These are phyloP conservation scores for Secale cereale DNA, from an alignment of 176 grass and related monocot genomes.

Conservation along the genomic window DNA sequence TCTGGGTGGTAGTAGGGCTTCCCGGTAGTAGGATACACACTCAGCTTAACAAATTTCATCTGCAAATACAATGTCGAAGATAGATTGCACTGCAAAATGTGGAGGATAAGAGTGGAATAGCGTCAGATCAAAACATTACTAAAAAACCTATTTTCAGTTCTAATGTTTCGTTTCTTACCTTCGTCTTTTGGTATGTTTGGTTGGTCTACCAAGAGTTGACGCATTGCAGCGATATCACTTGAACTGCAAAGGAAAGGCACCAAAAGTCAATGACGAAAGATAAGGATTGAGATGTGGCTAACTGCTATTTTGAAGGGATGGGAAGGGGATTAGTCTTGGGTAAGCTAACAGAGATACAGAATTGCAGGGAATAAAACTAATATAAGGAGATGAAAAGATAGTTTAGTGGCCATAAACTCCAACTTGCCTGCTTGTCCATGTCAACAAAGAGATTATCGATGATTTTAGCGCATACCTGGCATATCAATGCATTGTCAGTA, in stretches of 20 bases:
- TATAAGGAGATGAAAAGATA: neutral
- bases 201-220: constrained; percentile 70
- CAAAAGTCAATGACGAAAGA: neutral
- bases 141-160: neutral
- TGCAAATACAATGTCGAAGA: constrained; percentile 73
- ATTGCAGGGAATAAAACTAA: neutral
- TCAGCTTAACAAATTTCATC: constrained; percentile 69
- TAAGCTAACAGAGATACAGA: neutral
- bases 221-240: constrained; percentile 52
- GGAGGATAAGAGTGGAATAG: neutral
- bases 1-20: neutral
- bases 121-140: neutral
- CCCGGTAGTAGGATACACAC: neutral
- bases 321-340: neutral
- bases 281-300: neutral
- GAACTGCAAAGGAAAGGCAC: constrained; percentile 37
- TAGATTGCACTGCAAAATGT: constrained; percentile 68
- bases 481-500: constrained; percentile 9
- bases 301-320: neutral
- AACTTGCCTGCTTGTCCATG: constrained; percentile 63
- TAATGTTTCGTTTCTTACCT: constrained; percentile 37
- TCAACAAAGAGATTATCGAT: constrained; percentile 49
- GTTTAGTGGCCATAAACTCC: neutral
- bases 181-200: constrained; percentile 88
- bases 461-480: constrained; percentile 62